Conservation (phyloP, 2,329 filamentous ascomycete species). For the Harringtonia aguacate region DNA sequence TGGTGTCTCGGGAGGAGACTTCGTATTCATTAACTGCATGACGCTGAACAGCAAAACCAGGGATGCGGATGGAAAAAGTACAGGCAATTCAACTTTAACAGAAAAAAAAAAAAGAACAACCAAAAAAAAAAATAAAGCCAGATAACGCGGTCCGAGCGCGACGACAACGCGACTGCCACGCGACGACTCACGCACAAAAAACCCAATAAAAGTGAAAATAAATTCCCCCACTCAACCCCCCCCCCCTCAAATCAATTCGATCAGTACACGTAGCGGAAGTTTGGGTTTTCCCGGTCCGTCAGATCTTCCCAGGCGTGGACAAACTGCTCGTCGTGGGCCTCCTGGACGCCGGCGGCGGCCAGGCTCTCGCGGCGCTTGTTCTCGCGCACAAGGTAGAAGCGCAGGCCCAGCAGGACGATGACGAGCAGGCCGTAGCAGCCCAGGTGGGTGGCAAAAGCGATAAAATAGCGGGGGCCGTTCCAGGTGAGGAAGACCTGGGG, state of each 20-base stretch:
- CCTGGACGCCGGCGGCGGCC: constrained; percentile 26
- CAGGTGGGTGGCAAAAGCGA: constrained; percentile 58
- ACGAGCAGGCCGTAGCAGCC: constrained; percentile 56
- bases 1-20: too few relatives aligned
- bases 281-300: constrained; percentile 50
- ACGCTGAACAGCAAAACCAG: too few relatives aligned
- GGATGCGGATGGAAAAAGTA: too few relatives aligned
- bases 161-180: too few relatives aligned
- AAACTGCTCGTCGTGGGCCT: constrained; percentile 28
- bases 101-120: too few relatives aligned
- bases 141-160: too few relatives aligned
- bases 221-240: too few relatives aligned
- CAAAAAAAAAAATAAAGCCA: too few relatives aligned
- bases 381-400: constrained; percentile 44
- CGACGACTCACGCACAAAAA: too few relatives aligned
- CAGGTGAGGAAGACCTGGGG: constrained; percentile 53
- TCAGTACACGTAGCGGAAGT: constrained; percentile 47
- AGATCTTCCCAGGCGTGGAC: constrained; percentile 51
- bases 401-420: constrained; percentile 42
- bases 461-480: constrained; percentile 56
- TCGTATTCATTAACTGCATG: too few relatives aligned
- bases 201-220: too few relatives aligned
- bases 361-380: constrained; percentile 47
- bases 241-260: neutral
- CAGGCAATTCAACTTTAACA: too few relatives aligned